Base-by-base conservation (phyloP, 768 basidiomycete genomes). In the Macrolepiota dolichaula region DNA sequence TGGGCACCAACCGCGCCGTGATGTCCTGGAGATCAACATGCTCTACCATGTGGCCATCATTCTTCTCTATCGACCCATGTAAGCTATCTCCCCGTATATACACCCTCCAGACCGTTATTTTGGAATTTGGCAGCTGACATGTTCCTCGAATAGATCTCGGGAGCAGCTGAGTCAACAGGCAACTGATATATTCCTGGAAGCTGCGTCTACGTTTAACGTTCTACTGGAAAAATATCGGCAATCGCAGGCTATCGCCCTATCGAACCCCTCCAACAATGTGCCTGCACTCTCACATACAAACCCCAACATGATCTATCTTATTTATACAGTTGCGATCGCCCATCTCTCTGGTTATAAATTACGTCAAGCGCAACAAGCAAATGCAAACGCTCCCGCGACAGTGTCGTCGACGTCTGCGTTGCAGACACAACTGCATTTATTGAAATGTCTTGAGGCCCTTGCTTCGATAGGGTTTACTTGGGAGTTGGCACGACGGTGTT, bases 1-100 rank as follows among this genome's bases (percentile, higher is more conserved):
- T 17, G 71, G 71, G 7, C 64, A 65, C 46, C 66, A 67, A 57
- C 59, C 64, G n/a, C 67, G 65, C 6, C 65, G 66, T 7, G 62
- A 66, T n/a, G 68, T 72, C 17, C 55, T 72, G 42, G 71, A 72
- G 59, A 64, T 66, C 40, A 70, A 72, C 35, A 71, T 72, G 71
- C 61, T 70, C 19, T 71, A 71, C 57, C 70, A 72, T 27, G 66
- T 71, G 25, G 70, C 69, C 4, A 61, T 68, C 22, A 71, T 69
- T 32, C 61, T 72, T 60, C 65, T 72, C 2, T 68, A 66, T 35
- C 64, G 68, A n/a, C 65, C 68, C 42, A 68, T 69, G 68, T 69
- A 57, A 62, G 68, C 55, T 25, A 49, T 35, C 12, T 22, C 19
- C 22, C 36, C 22, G 27, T 37, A 13, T 40, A 37, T 42, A 27